Evolutionary conservation across 2,329 filamentous ascomycete species (phyloP).

Genomic region (Fusarium euwallaceae): DNA sequence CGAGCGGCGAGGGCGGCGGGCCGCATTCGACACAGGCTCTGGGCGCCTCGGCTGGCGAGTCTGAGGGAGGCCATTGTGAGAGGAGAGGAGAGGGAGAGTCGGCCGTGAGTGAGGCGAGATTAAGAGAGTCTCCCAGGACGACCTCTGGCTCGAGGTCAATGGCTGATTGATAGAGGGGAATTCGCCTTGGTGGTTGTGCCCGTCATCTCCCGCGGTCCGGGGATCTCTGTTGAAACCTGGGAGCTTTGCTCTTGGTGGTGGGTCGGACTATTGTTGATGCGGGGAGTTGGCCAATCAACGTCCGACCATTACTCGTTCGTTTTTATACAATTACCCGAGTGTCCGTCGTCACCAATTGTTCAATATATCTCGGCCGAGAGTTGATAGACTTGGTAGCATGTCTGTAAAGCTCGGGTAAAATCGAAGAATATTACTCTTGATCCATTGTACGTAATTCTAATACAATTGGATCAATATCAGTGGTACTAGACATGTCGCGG

Average conservation of each 20-base stretch:
- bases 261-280: conserved; percentile 52
- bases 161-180: conserved; percentile 49
- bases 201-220: conserved; percentile 50
- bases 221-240: conserved; percentile 46
- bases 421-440: not conserved
- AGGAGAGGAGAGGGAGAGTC: conserved; percentile 41
- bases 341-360: conserved; percentile 17
- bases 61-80: conserved; percentile 78
- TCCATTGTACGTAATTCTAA: too few relatives aligned
- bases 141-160: conserved; percentile 55
- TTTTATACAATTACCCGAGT: conserved; percentile 34
- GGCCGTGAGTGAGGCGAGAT: conserved; percentile 47
- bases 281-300: conserved; percentile 47
- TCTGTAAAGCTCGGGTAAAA: not conserved
- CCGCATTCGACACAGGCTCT: conserved; percentile 70
- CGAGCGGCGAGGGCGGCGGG: conserved; percentile 61
- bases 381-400: not conserved
- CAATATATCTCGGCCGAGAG: conserved; percentile 14
- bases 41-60: conserved; percentile 78
- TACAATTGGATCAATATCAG: not conserved
- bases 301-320: conserved; percentile 46
- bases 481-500: too few relatives aligned
- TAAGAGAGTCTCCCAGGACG: conserved; percentile 49
- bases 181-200: conserved; percentile 50
- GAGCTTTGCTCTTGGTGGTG: conserved; percentile 50